phyloP scores from a whole-genome alignment of 257 asterid species.

The Solanum neorickii region DNA sequence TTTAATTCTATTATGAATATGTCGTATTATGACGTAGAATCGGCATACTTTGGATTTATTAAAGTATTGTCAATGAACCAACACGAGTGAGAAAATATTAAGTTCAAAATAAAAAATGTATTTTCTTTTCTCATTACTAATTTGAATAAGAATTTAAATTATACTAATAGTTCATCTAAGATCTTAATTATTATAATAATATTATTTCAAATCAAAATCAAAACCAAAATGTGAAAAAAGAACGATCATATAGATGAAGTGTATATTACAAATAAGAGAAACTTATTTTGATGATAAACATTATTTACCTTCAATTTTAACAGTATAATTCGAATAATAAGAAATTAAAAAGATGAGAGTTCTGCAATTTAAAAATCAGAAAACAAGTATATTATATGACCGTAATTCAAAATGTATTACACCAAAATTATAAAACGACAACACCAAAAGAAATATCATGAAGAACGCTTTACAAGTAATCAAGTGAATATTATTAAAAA shows the following conservation, averaged over 20 bases:
- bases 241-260: not conserved
- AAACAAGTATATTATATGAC: not conserved
- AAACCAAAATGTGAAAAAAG: too few species aligned
- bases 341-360: too few species aligned
- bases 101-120: not conserved
- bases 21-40: not conserved
- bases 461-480: not conserved
- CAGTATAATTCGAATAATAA: not conserved
- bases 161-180: not conserved
- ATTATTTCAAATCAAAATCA: too few species aligned
- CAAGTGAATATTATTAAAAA: not conserved
- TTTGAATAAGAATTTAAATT: not conserved
- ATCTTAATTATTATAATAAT: too few species aligned
- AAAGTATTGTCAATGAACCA: not conserved
- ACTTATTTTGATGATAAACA: fast-evolving
- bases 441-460: not conserved
- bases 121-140: not conserved
- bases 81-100: not conserved
- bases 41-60: not conserved
- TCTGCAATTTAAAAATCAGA: too few species aligned
- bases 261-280: fast-evolving
- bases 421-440: not conserved
- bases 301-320: not conserved
- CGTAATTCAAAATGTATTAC: not conserved
- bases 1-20: not conserved